phyloP scores from a whole-genome alignment of 345 rosid species.

The Melaleuca alternifolia region DNA sequence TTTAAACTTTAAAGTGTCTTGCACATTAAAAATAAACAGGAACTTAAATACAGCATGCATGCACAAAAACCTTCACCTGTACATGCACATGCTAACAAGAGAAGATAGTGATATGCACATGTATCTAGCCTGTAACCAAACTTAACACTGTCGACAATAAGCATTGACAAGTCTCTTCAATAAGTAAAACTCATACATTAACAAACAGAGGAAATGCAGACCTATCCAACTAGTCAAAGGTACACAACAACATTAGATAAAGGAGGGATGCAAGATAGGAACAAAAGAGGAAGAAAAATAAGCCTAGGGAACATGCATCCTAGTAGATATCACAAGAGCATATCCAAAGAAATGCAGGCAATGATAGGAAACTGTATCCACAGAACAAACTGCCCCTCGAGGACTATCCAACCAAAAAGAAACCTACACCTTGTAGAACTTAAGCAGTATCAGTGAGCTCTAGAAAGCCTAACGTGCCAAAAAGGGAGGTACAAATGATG shows the following conservation, averaged over 20 bases:
- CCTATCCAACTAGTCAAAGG: neutral
- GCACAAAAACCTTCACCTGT: neutral
- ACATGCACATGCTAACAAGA: neutral
- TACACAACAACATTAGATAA: neutral
- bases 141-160: neutral
- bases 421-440: neutral
- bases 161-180: neutral
- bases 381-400: neutral
- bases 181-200: neutral
- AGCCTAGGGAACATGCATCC: neutral
- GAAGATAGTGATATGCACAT: neutral
- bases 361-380: neutral
- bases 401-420: neutral
- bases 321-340: neutral
- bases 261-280: neutral
- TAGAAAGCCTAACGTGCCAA: neutral
- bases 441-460: neutral
- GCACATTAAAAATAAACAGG: neutral
- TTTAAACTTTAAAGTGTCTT: neutral
- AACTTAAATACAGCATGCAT: neutral
- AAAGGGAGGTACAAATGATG: neutral
- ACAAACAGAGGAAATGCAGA: neutral
- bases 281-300: neutral
- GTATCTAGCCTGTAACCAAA: neutral
- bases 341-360: neutral